These are phyloP conservation scores for bread wheat (Triticum aestivum) DNA, from an alignment of 176 grass and related monocot genomes.

Conservation along the genomic window IWGSC_CS_RefSeq_v2.1 NC_057798.1:493185187-493185686, in stretches of 20 bases:
- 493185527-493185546: background rate
- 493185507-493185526: conserved; percentile 1
- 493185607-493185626: background rate
- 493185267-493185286: background rate
- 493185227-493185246: conserved; percentile 26
- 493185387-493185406: conserved; percentile 97
- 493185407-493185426: conserved; percentile 72
- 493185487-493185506: conserved; percentile 9
- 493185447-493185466: conserved; percentile 15
- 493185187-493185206: conserved; percentile 96
- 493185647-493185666: background rate
- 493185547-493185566: no score
- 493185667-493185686: conserved; percentile 15
- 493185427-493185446: conserved; percentile 27
- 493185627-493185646: background rate
- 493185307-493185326: conserved; percentile 48
- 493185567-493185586: background rate
- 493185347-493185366: conserved; percentile 95
- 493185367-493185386: conserved; percentile 92
- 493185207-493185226: conserved; percentile 69
- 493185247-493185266: conserved; percentile 13
- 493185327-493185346: conserved; percentile 84
- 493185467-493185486: background rate
- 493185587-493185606: background rate
- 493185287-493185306: background rate